These are phyloP conservation scores for Argentina anserina DNA, from an alignment of 306 rosid species.

Conservation along the genomic window DNA sequence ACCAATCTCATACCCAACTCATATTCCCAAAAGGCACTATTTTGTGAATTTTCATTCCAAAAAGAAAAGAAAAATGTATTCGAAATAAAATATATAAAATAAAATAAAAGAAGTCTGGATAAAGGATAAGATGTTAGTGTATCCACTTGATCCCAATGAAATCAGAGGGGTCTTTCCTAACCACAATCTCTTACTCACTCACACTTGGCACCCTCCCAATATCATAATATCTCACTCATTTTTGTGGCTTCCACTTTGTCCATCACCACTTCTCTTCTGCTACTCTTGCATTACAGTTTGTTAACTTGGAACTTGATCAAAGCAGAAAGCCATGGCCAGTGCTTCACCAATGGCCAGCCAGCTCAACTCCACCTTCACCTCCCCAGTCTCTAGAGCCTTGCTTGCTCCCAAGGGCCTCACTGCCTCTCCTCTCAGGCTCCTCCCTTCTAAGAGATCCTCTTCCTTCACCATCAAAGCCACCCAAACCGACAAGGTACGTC, in stretches of 20 bases:
- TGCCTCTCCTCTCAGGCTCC: slow-evolving; percentile 45
- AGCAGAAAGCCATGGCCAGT: slow-evolving; percentile 48
- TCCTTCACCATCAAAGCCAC: slow-evolving; percentile 66
- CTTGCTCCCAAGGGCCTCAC: slow-evolving; percentile 69
- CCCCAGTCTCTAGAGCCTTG: slow-evolving; percentile 46
- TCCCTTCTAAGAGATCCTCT: slow-evolving; percentile 30
- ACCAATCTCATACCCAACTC: neutral
- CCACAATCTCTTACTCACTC: slow-evolving; percentile 37
- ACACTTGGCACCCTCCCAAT: slow-evolving; percentile 15
- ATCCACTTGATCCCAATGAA: slow-evolving; percentile 57
- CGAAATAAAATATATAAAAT: neutral
- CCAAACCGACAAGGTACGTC: slow-evolving; percentile 73
- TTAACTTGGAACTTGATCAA: neutral
- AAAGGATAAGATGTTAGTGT: slow-evolving; percentile 63
- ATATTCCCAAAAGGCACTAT: neutral
- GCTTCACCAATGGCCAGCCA: slow-evolving; percentile 89
- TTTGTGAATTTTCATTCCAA: neutral
- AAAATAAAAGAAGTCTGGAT: neutral
- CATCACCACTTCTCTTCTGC: neutral
- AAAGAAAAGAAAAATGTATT: neutral
- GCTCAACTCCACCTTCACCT: slow-evolving; percentile 71
- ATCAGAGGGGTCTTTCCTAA: slow-evolving; percentile 30
- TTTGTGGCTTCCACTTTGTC: neutral
- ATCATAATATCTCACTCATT: neutral
- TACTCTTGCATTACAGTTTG: slow-evolving; percentile 3